Percentiles rank a stretch among this genome's conserved stretches.
Conservation (phyloP, 257 asterid species). For the Cinchona pubescens region DNA sequence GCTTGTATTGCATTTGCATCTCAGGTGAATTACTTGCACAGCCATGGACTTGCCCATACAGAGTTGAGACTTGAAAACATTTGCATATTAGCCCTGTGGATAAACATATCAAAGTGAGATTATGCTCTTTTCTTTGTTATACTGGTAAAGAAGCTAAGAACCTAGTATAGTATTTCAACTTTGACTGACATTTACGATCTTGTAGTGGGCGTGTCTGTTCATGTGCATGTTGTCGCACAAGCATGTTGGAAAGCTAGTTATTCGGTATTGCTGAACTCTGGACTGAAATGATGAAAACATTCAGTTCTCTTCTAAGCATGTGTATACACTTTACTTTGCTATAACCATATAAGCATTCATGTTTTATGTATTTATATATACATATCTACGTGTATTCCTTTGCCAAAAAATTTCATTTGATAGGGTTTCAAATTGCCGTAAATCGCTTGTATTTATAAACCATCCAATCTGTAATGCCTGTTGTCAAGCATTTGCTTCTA, state of each 20-base stretch:
- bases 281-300: not conserved
- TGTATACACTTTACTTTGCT: not conserved
- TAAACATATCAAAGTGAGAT: slow-evolving; percentile 81
- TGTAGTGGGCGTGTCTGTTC: not conserved
- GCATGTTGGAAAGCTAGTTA: not conserved
- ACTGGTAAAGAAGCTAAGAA: slow-evolving; percentile 1
- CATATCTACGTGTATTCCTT: not conserved
- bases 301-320: not conserved
- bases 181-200: not conserved
- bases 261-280: not conserved
- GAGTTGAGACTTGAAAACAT: slow-evolving; percentile 87
- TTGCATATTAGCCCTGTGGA: slow-evolving; percentile 90
- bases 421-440: not conserved
- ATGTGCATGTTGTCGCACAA: not conserved
- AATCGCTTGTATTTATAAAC: not conserved
- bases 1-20: slow-evolving; percentile 17
- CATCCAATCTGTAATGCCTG: not conserved
- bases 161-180: not conserved
- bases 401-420: not conserved
- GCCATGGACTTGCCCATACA: slow-evolving; percentile 96
- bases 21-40: slow-evolving; percentile 95
- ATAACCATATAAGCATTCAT: not conserved
- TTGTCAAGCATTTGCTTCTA: not conserved
- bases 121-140: slow-evolving; percentile 12
- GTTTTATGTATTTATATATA: not conserved